Evolutionary conservation across 306 rosid genomes (phyloP).

Genomic region (Cucumis cinereus): DNA sequence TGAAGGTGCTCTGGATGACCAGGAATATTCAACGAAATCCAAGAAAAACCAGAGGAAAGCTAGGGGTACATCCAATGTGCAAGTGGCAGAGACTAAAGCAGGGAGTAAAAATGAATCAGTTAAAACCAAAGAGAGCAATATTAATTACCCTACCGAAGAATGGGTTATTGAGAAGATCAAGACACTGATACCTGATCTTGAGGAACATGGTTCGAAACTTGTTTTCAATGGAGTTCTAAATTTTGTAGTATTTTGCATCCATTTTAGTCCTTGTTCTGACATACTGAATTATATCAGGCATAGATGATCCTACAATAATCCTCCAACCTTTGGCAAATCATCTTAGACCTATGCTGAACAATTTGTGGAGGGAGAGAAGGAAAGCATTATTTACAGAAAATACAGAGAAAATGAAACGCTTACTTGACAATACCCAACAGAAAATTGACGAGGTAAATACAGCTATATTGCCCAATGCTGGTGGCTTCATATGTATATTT

Average conservation of each 20-base stretch:
- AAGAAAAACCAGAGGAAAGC: slow-evolving; percentile 82
- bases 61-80: slow-evolving; percentile 50
- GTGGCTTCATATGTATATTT: not conserved
- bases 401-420: slow-evolving; percentile 51
- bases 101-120: slow-evolving; percentile 55
- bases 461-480: slow-evolving; percentile 8
- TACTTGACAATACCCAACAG: slow-evolving; percentile 77
- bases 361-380: slow-evolving; percentile 75
- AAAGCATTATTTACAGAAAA: slow-evolving; percentile 68
- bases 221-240: slow-evolving; percentile 14
- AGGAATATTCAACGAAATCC: slow-evolving; percentile 53
- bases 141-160: slow-evolving; percentile 66
- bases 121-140: slow-evolving; percentile 55
- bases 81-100: slow-evolving; percentile 43
- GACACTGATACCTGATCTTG: slow-evolving; percentile 60
- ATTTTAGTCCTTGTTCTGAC: slow-evolving; percentile 15
- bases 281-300: slow-evolving; percentile 32
- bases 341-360: slow-evolving; percentile 63
- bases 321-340: slow-evolving; percentile 57
- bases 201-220: slow-evolving; percentile 65
- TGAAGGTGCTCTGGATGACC: slow-evolving; percentile 57
- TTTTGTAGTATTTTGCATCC: slow-evolving; percentile 7
- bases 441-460: slow-evolving; percentile 81
- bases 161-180: slow-evolving; percentile 79
- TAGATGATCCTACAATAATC: slow-evolving; percentile 59